Conservation (phyloP, 176 grass and related monocot species). For the Phoenix dactylifera region DNA sequence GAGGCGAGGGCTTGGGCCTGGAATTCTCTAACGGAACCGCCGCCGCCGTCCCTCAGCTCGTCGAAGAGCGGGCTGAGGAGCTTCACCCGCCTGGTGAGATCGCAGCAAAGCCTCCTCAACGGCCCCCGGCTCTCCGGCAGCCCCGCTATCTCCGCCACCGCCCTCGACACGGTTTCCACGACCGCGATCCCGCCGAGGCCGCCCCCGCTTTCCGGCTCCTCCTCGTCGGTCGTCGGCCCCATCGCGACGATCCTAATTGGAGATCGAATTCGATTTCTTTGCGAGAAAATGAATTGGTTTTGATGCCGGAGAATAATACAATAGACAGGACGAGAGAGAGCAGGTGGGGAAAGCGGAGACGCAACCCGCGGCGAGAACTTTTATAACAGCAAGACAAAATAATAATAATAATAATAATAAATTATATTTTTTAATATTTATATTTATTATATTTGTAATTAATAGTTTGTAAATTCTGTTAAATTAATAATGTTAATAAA, state of each 20-base stretch:
- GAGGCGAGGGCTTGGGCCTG: neutral
- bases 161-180: slow-evolving; percentile 21
- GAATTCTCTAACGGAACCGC: neutral
- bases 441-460: too few species aligned
- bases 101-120: slow-evolving; percentile 53
- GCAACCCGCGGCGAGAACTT: too few species aligned
- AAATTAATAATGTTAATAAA: too few species aligned
- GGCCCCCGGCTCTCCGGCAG: slow-evolving; percentile 81
- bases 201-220: neutral
- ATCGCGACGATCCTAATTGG: neutral
- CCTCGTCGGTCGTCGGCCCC: slow-evolving; percentile 1
- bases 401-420: too few species aligned
- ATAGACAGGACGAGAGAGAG: too few species aligned
- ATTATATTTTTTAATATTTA: too few species aligned
- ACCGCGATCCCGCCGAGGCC: neutral
- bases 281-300: too few species aligned
- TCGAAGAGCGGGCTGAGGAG: slow-evolving; percentile 74
- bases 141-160: slow-evolving; percentile 51
- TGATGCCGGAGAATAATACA: too few species aligned
- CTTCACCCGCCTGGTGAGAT: slow-evolving; percentile 69
- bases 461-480: too few species aligned
- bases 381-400: too few species aligned
- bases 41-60: slow-evolving; percentile 29
- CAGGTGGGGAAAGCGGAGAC: too few species aligned
- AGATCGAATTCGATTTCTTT: neutral